A percentile compares a stretch with the other conserved stretches of the same genome.
Evolutionary conservation across 179 eudicot genomes (phyloP).

Genomic region (Patellifolia procumbens): DNA sequence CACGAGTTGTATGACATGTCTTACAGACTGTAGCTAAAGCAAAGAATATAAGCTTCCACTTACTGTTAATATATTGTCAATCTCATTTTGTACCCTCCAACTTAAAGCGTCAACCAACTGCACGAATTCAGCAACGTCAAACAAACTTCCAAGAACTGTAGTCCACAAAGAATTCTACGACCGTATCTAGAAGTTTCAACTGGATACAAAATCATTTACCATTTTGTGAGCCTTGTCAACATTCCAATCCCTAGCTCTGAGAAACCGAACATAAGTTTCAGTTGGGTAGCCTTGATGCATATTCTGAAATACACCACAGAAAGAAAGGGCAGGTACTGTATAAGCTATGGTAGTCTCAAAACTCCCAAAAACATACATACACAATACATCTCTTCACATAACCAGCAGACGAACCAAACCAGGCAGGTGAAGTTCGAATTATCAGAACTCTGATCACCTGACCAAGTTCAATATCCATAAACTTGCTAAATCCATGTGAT

Average conservation of each 20-base stretch:
- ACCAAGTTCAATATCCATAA: slow-evolving; percentile 3
- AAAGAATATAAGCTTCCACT: slow-evolving; percentile 28
- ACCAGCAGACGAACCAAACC: not conserved
- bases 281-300: slow-evolving; percentile 80
- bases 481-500: slow-evolving; percentile 6
- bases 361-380: not conserved
- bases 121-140: slow-evolving; percentile 21
- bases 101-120: slow-evolving; percentile 82
- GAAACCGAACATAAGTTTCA: slow-evolving; percentile 62
- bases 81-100: slow-evolving; percentile 94
- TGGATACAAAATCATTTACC: slow-evolving; percentile 43
- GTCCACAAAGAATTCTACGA: not conserved
- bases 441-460: slow-evolving; percentile 5
- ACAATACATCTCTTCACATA: not conserved
- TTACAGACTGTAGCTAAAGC: not conserved
- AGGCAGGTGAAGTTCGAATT: not conserved
- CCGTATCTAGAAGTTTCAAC: slow-evolving; percentile 5
- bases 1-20: not conserved
- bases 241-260: slow-evolving; percentile 90
- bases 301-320: slow-evolving; percentile 49
- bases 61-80: slow-evolving; percentile 77
- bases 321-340: slow-evolving; percentile 2
- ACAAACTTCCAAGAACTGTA: slow-evolving; percentile 3
- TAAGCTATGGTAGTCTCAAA: slow-evolving; percentile 9
- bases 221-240: slow-evolving; percentile 77